Base-by-base conservation (phyloP, 805 yeast genomes). In the Komagataella populi region DNA sequence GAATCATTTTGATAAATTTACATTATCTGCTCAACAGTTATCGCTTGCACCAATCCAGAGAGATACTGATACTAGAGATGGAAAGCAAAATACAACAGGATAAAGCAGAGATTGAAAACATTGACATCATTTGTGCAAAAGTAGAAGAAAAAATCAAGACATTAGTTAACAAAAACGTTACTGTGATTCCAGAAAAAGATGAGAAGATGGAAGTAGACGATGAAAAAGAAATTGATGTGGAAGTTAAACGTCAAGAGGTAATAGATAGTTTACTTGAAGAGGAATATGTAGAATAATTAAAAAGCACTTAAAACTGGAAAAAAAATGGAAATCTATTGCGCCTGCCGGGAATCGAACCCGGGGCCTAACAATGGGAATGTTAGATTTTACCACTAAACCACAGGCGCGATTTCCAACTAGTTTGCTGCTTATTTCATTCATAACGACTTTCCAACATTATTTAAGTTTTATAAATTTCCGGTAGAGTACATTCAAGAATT, bases 21-120 rank as follows among this genome's bases (percentile, higher is more conserved):
- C 97, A 93, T 63, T 98, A 93, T 64, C 69, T 93, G 44, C 69
- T 93, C 53, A 93, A 93, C 63, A 89, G 90, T 50, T 93, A 93
- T 66, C 73, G 99, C 54, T 93, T 97, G 2, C 98, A 93, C 65
- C 99, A 93, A 63, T 84, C 96, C 3, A 73, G 97, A 50, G 99
- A 93, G 60, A 83, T 90, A 49, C 71, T 93, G 56, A 87, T 89
- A 46, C 72, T 87, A 72, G 70, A 85, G 60, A 77, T 91, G 39
- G 85, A 78, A 49, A 71, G 74, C 46, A 84, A 84, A 58, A 71
- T 72, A 49, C 60, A 65, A 4, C 84, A 83, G 20, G 63, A 65
- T 39, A 45, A 49, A 17, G 60, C 54, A 2, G 60, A 59, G 54
- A 82, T 84, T 6, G 63, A 60, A 4, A 58, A 60, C 36, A 74